Conservation (phyloP, 2,329 filamentous ascomycete species). For the Penicillium sp. region DNA sequence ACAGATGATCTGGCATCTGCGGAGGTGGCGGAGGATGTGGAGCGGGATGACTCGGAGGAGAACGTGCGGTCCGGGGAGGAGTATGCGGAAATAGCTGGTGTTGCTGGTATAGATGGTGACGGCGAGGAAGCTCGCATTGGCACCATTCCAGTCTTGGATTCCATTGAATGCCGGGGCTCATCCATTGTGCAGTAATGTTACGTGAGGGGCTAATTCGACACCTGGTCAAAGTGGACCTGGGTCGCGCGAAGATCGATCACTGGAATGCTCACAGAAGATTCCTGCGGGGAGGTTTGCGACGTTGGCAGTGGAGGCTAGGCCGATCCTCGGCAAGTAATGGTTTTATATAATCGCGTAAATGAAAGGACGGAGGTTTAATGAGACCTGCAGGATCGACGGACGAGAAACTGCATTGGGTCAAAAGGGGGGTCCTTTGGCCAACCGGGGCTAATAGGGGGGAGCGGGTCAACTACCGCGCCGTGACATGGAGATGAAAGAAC, state of each 20-base stretch:
- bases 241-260: conserved; percentile 4
- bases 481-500: conserved; percentile 9
- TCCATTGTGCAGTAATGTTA: conserved; percentile 28
- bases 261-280: conserved; percentile 1
- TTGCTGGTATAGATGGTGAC: conserved; percentile 44
- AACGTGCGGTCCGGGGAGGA: conserved; percentile 48
- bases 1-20: conserved; percentile 45
- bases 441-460: conserved; percentile 19
- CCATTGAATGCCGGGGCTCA: conserved; percentile 20
- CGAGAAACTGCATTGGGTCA: conserved; percentile 25
- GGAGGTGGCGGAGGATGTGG: conserved; percentile 47
- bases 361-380: conserved; percentile 25
- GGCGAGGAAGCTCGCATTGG: conserved; percentile 39
- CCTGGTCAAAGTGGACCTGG: neutral
- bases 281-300: neutral
- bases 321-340: conserved; percentile 3
- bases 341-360: conserved; percentile 8
- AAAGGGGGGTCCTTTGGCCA: conserved; percentile 24
- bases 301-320: neutral
- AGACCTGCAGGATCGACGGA: conserved; percentile 23
- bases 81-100: conserved; percentile 47
- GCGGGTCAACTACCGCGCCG: conserved; percentile 9
- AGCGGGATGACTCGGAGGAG: conserved; percentile 48
- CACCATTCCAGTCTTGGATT: conserved; percentile 18
- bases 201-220: conserved; percentile 10